Evolutionary conservation across 2,329 filamentous ascomycete genomes (phyloP), one percentile per base, ranked within the genome.

Genomic region (Fusarium lateritium): DNA sequence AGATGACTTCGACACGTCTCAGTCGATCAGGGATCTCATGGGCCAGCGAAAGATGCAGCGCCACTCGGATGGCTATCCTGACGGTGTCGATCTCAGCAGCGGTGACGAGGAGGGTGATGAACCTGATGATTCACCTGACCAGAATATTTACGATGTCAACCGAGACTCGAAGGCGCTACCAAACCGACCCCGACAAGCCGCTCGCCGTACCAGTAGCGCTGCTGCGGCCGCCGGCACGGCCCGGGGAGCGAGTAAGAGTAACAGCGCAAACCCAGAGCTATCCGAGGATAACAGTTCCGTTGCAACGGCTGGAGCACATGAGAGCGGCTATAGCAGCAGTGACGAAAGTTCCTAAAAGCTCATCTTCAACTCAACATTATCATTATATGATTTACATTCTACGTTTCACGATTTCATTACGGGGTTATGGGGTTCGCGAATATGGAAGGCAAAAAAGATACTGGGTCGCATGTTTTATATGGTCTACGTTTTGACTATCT

Each of bases 101-200:
- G 79, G 77, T 2, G 83, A 83, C 8, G 80, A 83, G 52, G 79
- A 81, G 31, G 79, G 79, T 4, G 79, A 80, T 21, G 79, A 81
- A n/a, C 78, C 78, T 3, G 79, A 81, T 7, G 75, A 79, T 13
- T 78, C 78, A 11, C 69, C 75, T 2, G 68, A 72, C 7, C 59
- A 74, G 11, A 65, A 73, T 17, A 81, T 81, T 67, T 77, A 79
- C 40, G 76, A 77, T 10, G 56, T 65, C 19, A 69, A 67, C 4
- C 57, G 47, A 19, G 67, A 71, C 7, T 36, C 65, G 10, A 70
- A 71, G 38, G 33, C 43, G 5, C 34, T 75, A 7, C 72, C 72
- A 22, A 75, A 57, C 10, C 65, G 71, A 19, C 36, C 67, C 24
- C 56, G 64, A 15, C 46, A 68, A 43, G 24, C 44, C 40, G 40